A percentile compares a stretch with the other conserved stretches of the same genome.
Evolutionary conservation across 805 yeast genomes (phyloP).

Genomic region (Metschnikowia lachancei): DNA sequence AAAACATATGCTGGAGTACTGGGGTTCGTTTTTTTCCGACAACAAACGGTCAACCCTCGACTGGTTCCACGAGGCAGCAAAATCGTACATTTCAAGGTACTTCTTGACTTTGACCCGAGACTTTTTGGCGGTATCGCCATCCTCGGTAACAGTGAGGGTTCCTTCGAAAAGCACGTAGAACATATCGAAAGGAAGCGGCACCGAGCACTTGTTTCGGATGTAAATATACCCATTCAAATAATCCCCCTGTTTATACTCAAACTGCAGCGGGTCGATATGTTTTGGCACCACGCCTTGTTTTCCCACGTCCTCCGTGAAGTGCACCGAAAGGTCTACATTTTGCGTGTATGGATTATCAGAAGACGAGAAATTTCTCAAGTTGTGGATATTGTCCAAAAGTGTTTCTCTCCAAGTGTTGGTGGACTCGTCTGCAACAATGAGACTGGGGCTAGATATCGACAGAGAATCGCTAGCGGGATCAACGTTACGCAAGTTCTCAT

Average conservation of each 20-base stretch:
- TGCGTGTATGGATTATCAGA: conserved; percentile 27
- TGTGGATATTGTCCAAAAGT: conserved; percentile 37
- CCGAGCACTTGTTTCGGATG: conserved; percentile 38
- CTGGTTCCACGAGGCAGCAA: conserved; percentile 49
- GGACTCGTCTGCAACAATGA: conserved; percentile 36
- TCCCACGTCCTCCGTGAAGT: conserved; percentile 37
- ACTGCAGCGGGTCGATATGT: conserved; percentile 28
- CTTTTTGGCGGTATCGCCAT: conserved; percentile 13
- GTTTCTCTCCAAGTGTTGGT: conserved; percentile 37
- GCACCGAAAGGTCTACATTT: conserved; percentile 27
- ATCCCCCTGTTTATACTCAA: conserved; percentile 68
- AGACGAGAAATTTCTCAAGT: conserved; percentile 32
- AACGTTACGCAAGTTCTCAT: conserved; percentile 1
- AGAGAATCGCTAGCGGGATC: conserved; percentile 3
- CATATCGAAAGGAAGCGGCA: conserved; percentile 57
- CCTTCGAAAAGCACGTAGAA: conserved; percentile 60
- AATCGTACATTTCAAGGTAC: conserved; percentile 42
- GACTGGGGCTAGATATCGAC: conserved; percentile 7
- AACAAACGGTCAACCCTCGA: conserved; percentile 32
- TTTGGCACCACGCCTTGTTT: conserved; percentile 26
- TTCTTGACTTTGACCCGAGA: conserved; percentile 26
- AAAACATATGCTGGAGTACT: conserved; percentile 17
- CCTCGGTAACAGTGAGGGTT: conserved; percentile 26
- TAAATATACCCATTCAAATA: conserved; percentile 53
- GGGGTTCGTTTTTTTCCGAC: conserved; percentile 20